Evolutionary conservation across 2,329 filamentous ascomycete genomes (phyloP).

Genomic region (Fusarium chlamydosporum): DNA sequence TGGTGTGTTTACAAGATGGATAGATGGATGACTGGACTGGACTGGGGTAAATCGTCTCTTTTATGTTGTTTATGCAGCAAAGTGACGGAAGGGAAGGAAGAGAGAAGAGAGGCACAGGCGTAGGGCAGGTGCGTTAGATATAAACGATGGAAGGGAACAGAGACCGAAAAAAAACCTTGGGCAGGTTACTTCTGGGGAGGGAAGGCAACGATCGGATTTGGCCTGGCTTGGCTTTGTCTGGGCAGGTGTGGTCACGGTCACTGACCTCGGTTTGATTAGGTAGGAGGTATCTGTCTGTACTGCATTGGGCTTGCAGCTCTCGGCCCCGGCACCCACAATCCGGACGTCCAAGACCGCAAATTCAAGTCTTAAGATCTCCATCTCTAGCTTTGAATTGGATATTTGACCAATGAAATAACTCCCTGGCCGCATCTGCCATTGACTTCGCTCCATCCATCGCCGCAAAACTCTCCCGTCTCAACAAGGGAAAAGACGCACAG

Average conservation of each 20-base stretch:
- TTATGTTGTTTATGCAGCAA: conserved; percentile 32
- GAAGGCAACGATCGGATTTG: conserved; percentile 45
- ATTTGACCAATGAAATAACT: conserved; percentile 27
- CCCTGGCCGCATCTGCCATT: conserved; percentile 31
- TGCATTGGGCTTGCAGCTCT: conserved; percentile 15
- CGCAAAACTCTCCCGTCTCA: conserved; percentile 37
- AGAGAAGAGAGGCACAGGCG: conserved; percentile 12
- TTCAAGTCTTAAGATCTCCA: conserved; percentile 15
- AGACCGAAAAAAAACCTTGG: conserved; percentile 20
- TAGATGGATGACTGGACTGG: too few relatives aligned
- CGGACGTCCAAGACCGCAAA: conserved; percentile 16
- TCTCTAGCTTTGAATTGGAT: conserved; percentile 14
- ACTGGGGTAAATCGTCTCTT: conserved; percentile 17
- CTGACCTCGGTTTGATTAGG: conserved; percentile 51
- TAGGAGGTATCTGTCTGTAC: conserved; percentile 18
- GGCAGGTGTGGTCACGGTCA: conserved; percentile 41
- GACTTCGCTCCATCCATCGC: conserved; percentile 23
- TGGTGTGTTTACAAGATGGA: conserved; percentile 26
- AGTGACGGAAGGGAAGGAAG: conserved; percentile 23
- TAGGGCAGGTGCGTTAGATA: conserved; percentile 46
- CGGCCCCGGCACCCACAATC: conserved; percentile 45
- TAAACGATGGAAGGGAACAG: conserved; percentile 40
- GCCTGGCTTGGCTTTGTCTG: conserved; percentile 45
- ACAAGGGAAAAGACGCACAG: conserved; percentile 44
- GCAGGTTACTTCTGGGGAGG: conserved; percentile 30